Conservation (phyloP, 768 basidiomycete genomes). For the Calocybe cyanea region DNA sequence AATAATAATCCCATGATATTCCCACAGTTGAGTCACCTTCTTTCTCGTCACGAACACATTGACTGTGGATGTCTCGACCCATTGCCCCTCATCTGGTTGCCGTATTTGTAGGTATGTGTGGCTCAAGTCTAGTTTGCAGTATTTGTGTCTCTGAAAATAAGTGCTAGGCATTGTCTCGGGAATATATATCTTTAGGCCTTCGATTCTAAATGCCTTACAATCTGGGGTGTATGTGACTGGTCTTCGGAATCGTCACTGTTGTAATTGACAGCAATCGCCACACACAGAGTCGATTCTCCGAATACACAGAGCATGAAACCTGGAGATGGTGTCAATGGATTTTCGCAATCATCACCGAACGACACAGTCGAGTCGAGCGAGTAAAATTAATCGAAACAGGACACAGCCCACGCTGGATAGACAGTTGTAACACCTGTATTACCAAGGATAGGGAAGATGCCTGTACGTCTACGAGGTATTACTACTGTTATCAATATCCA, state of each 20-base stretch:
- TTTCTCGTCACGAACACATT: not conserved
- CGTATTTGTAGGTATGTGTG: constrained; percentile 45
- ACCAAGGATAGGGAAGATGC: not conserved
- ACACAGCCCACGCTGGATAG: constrained; percentile 2
- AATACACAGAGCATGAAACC: not conserved
- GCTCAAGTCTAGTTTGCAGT: not conserved
- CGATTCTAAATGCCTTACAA: constrained; percentile 24
- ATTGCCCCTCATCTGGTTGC: constrained; percentile 52
- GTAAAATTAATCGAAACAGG: not conserved
- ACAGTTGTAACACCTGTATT: not conserved
- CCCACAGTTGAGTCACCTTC: constrained; percentile 3
- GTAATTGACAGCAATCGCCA: constrained; percentile 8
- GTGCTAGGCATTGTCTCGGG: constrained; percentile 56
- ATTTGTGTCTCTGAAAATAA: not conserved
- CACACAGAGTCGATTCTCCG: constrained; percentile 4
- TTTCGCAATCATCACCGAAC: not conserved
- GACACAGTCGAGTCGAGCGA: not conserved
- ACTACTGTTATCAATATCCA: constrained; percentile 29
- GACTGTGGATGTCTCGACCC: constrained; percentile 30
- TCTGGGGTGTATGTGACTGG: constrained; percentile 11
- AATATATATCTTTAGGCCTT: constrained; percentile 63
- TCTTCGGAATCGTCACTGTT: not conserved
- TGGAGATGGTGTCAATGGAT: not conserved
- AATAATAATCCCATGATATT: constrained; percentile 5
- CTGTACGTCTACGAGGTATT: constrained; percentile 10